These are phyloP conservation scores for Coemansia sp. DNA, from an alignment of 192 early-diverging fungal species.

Conservation along the genomic window DNA sequence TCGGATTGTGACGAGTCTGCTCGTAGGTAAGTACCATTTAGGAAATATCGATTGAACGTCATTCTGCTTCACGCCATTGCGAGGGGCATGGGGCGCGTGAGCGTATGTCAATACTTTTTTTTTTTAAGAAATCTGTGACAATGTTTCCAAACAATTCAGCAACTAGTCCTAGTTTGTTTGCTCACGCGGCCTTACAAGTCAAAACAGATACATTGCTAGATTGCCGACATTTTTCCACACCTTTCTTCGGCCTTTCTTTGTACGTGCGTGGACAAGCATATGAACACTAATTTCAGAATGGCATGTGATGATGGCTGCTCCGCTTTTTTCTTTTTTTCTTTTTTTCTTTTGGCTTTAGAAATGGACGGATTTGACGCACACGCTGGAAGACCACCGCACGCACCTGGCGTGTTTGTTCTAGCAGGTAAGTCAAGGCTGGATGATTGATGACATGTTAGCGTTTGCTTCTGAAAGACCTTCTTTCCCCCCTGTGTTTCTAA, in stretches of 20 bases:
- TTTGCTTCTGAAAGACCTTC: neutral
- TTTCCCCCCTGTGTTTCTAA: conserved; percentile 1
- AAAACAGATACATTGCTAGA: neutral
- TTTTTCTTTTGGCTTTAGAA: conserved; percentile 23
- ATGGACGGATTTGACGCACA: conserved; percentile 56
- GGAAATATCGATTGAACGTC: neutral
- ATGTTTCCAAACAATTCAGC: conserved; percentile 14
- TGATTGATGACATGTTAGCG: neutral
- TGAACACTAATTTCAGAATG: neutral
- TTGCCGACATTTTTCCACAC: neutral
- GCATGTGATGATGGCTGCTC: conserved; percentile 3
- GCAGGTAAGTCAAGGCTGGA: conserved; percentile 56
- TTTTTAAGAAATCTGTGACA: conserved; percentile 3
- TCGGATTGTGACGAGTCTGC: conserved; percentile 84
- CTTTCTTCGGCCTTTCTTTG: neutral
- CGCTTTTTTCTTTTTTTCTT: neutral
- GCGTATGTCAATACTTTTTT: neutral
- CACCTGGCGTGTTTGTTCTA: conserved; percentile 66
- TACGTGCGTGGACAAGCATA: neutral
- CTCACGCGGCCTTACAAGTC: neutral
- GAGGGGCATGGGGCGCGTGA: neutral
- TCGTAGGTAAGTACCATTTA: conserved; percentile 53
- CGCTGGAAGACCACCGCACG: conserved; percentile 11
- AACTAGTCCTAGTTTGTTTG: neutral
- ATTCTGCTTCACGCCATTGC: neutral